Evolutionary conservation across 148 eudicot genomes (phyloP).

Genomic region (Cornus florida): DNA sequence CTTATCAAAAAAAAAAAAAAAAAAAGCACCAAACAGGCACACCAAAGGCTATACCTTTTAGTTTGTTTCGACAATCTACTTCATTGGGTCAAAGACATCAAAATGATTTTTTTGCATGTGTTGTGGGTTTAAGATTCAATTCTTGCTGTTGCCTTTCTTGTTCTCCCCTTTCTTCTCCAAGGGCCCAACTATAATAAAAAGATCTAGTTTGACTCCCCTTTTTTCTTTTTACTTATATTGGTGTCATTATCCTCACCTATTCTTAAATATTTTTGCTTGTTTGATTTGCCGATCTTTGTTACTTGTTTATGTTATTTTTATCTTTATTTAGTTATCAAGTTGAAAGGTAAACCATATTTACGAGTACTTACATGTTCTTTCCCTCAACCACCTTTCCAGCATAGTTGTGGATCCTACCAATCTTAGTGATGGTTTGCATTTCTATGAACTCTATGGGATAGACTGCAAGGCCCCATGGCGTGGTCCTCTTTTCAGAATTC

Average conservation of each 20-base stretch:
- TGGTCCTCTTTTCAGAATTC: conserved; percentile 93
- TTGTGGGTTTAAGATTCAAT: background rate
- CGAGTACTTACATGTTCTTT: conserved; percentile 8
- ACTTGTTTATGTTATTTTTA: background rate
- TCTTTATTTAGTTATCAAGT: background rate
- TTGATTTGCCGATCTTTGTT: background rate
- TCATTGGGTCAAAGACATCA: background rate
- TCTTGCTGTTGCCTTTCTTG: background rate
- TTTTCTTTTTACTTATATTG: background rate
- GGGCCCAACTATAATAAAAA: no score
- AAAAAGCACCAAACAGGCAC: background rate
- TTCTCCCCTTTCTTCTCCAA: no score
- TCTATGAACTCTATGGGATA: conserved; percentile 74
- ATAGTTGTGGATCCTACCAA: conserved; percentile 86
- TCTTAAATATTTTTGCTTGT: background rate
- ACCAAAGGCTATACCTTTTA: background rate
- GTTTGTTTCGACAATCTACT: background rate
- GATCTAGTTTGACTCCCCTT: no score
- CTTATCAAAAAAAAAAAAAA: no score
- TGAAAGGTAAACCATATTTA: background rate
- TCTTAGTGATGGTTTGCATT: conserved; percentile 81
- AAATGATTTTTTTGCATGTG: background rate
- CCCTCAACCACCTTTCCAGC: conserved; percentile 35
- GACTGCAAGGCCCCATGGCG: conserved; percentile 94
- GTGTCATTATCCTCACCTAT: background rate